Percentiles rank a stretch among this genome's conserved stretches.
These are phyloP conservation scores for Wallacemonas rigidus DNA, from an alignment of 208 protist species.

Conservation along the genomic window DNA sequence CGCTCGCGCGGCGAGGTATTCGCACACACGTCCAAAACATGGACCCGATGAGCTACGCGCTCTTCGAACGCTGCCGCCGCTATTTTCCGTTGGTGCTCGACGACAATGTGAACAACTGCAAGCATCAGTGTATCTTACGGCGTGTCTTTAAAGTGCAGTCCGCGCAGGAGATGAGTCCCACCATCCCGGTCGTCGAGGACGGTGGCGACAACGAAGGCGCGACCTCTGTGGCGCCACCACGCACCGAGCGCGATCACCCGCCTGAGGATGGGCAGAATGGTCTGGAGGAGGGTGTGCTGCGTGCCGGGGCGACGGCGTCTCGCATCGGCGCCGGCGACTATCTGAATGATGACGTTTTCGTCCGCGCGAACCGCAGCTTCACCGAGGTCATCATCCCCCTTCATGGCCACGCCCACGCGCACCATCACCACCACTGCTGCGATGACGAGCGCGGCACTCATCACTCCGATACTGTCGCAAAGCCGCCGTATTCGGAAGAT, in stretches of 20 bases:
- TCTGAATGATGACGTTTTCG: conserved; percentile 46
- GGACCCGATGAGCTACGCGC: conserved; percentile 45
- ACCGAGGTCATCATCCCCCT: conserved; percentile 8
- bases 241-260: no score
- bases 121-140: conserved; percentile 51
- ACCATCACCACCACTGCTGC: neutral
- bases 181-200: neutral
- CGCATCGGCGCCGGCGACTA: conserved; percentile 17
- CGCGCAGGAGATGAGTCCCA: conserved; percentile 1
- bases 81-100: conserved; percentile 45
- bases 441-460: neutral
- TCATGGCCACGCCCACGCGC: neutral
- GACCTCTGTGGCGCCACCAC: neutral
- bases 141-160: conserved; percentile 26
- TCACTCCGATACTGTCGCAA: conserved; percentile 5
- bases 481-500: neutral
- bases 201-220: conserved; percentile 1
- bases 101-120: conserved; percentile 53
- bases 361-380: conserved; percentile 36
- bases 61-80: conserved; percentile 47
- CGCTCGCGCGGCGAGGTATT: conserved; percentile 43
- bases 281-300: no score
- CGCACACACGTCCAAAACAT: conserved; percentile 63
- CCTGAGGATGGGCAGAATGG: no score
- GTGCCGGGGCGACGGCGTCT: neutral